Evolutionary conservation across 352 stramenopile species (phyloP).

Genomic region (Phytophthora vignae): DNA sequence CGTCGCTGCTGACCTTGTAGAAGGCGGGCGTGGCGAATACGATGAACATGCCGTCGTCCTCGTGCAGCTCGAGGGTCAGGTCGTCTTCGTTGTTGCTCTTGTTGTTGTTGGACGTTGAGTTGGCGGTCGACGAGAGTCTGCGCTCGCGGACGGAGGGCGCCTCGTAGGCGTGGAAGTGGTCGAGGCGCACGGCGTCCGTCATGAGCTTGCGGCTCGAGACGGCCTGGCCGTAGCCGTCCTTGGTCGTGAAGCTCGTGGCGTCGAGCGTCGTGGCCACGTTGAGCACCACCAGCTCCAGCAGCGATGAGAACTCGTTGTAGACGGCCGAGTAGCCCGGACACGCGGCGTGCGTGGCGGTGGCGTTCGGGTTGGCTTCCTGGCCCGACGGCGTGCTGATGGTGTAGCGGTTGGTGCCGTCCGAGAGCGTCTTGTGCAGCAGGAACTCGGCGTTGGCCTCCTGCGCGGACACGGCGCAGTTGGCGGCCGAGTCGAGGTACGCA

Average conservation of each 20-base stretch:
- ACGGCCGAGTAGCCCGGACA: constrained; percentile 52
- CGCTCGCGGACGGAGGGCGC: constrained; percentile 30
- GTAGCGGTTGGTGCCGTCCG: constrained; percentile 71
- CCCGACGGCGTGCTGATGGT: constrained; percentile 74
- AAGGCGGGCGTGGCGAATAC: constrained; percentile 59
- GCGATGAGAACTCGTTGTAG: constrained; percentile 52
- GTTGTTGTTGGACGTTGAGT: neutral
- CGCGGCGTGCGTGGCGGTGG: constrained; percentile 36
- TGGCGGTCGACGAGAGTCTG: constrained; percentile 15
- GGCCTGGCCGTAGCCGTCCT: constrained; percentile 45
- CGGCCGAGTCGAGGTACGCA: constrained; percentile 58
- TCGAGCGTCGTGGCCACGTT: constrained; percentile 55
- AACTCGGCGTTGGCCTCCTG: constrained; percentile 45
- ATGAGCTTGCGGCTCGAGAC: constrained; percentile 62
- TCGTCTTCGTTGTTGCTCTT: constrained; percentile 26
- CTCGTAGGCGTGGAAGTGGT: constrained; percentile 76
- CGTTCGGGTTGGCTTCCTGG: constrained; percentile 37
- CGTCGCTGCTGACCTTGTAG: constrained; percentile 54
- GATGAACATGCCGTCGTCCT: constrained; percentile 71
- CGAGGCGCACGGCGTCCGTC: constrained; percentile 58
- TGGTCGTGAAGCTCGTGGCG: constrained; percentile 48
- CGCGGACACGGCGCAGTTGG: constrained; percentile 54
- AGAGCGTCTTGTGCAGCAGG: constrained; percentile 62
- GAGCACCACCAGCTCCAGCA: constrained; percentile 59
- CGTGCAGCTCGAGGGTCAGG: constrained; percentile 60